Evolutionary conservation across 208 protist species (phyloP), one percentile per base, ranked within the genome.

Genomic region (Leishmania tropica): DNA sequence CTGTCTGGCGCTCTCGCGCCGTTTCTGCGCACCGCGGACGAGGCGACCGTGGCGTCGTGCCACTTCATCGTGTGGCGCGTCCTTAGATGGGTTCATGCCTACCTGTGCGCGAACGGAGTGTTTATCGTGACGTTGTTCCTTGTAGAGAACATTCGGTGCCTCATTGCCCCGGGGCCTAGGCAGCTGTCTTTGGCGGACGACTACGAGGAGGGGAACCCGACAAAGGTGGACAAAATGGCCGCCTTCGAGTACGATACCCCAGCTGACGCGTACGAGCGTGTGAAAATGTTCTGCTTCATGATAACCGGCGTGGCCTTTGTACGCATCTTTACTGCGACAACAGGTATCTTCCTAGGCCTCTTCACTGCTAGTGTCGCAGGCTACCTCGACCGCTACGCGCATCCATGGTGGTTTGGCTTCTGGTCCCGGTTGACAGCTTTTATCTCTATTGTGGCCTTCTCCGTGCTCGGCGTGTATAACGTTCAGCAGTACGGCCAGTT

Each of bases 191-290:
- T 96, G 58, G 87, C 88, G 35, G 82, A 93, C 51, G 89, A 93
- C 74, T 95, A 97, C 83, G 68, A 94, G 11, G 83, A 92, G n/a
- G 78, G 72, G 28, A 80, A 88, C 31, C 94, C 94, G 2, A 74
- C 83, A 0, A 84, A 92, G 65, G 91, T 91, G 45, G 87, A 87
- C 62, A 87, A 87, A 21, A 81, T 90, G 62, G 85, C 88, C 24
- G 92, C 94, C 10, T 88, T 97, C 31, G 78, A 79, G 53, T 96
- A 97, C 79, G 92, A 96, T 78, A 97, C 92, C 3, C 92, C 94
- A n/a, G 79, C 92, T 76, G 91, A 76, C 24, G 58, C 75, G 11
- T 97, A 97, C 85, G 92, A 97, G 78, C 76, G 81, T 42, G 31
- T 90, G 19, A 98, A 98, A 62, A 78, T 93, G 11, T 40, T 81